These are phyloP conservation scores for Xylaria sp. DNA, from an alignment of 2,329 filamentous ascomycete species.

Conservation along the genomic window DNA sequence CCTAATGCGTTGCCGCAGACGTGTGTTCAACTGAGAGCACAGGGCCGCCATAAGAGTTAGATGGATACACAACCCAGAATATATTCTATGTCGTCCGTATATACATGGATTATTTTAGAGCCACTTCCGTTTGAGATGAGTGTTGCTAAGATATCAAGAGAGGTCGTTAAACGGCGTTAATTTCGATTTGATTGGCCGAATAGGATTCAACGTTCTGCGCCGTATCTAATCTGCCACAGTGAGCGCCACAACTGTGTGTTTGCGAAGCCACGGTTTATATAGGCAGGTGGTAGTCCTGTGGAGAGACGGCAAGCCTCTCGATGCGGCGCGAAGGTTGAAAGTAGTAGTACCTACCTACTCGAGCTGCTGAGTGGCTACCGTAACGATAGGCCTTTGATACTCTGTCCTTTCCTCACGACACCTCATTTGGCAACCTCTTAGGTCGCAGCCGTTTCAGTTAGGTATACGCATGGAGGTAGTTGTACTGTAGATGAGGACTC, in stretches of 20 bases:
- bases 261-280: slow-evolving; percentile 10
- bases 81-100: no score
- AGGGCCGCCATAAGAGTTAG: slow-evolving; percentile 20
- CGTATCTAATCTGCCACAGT: not conserved
- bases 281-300: not conserved
- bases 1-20: not conserved
- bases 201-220: slow-evolving; percentile 3
- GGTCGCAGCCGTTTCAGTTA: slow-evolving; percentile 26
- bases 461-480: no score
- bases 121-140: not conserved
- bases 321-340: slow-evolving; percentile 13
- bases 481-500: no score
- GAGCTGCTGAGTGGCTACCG: slow-evolving; percentile 23
- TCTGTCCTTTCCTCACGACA: slow-evolving; percentile 6
- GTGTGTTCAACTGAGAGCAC: not conserved
- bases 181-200: slow-evolving; percentile 6
- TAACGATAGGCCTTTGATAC: not conserved
- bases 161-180: slow-evolving; percentile 9
- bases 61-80: slow-evolving; percentile 23
- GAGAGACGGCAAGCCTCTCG: slow-evolving; percentile 7
- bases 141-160: not conserved
- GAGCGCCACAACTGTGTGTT: slow-evolving; percentile 25
- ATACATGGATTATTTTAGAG: not conserved
- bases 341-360: not conserved
- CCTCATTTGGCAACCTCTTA: slow-evolving; percentile 2